Conservation (phyloP, 2,329 filamentous ascomycete genomes). For the Talaromyces albobiverticillius region DNA sequence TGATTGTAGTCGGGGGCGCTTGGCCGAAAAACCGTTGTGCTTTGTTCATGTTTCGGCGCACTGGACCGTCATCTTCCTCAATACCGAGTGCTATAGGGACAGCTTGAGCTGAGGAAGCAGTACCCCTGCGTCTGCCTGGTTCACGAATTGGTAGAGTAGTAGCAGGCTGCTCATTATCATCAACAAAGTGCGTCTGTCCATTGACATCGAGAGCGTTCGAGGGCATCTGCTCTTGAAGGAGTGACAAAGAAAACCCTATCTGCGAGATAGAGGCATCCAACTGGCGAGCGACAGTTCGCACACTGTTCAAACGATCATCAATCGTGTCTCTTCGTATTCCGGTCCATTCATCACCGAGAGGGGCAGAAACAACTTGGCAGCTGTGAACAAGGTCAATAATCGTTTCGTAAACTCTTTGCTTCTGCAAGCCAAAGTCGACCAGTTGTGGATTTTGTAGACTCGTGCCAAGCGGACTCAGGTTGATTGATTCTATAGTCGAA, state of each 20-base stretch:
- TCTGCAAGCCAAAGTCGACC: conserved; percentile 82
- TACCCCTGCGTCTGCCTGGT: conserved; percentile 35
- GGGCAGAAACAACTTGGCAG: conserved; percentile 88
- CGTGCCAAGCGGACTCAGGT: conserved; percentile 74
- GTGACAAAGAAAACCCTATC: conserved; percentile 80
- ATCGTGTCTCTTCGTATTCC: conserved; percentile 86
- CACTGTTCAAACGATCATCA: conserved; percentile 78
- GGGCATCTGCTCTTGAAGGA: conserved; percentile 78
- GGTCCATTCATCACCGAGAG: conserved; percentile 91
- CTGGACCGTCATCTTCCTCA: conserved; percentile 36
- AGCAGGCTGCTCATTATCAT: conserved; percentile 22
- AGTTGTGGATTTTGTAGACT: conserved; percentile 81
- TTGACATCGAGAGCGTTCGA: conserved; percentile 47
- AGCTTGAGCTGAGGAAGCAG: conserved; percentile 44
- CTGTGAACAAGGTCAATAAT: conserved; percentile 83
- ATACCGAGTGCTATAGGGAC: conserved; percentile 32
- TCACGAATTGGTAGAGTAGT: conserved; percentile 29
- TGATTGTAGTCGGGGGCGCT: conserved; percentile 39
- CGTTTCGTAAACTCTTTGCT: conserved; percentile 90
- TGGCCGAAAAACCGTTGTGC: conserved; percentile 48
- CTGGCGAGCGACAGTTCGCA: conserved; percentile 72
- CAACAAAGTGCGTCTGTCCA: conserved; percentile 29
- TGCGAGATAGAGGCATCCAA: conserved; percentile 85
- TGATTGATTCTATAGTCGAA: conserved; percentile 84
- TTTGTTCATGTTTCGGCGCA: conserved; percentile 46